Evolutionary conservation across 305 asterid genomes (phyloP), one percentile per base, ranked within the genome.

Genomic region (Rubia peregrina): DNA sequence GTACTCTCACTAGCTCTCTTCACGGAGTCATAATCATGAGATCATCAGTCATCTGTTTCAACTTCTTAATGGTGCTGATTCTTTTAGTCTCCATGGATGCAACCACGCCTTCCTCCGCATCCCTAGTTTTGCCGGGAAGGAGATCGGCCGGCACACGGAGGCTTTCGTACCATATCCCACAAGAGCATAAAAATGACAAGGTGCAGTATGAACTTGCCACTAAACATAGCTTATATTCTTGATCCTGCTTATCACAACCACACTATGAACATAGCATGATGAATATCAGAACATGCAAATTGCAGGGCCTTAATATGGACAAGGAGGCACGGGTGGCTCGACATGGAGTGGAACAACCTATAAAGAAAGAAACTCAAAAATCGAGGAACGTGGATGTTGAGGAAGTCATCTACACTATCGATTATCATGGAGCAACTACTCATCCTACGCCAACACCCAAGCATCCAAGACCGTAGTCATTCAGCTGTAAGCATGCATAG

Each of bases 391-490:
- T 41, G 79, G 72, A 70, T 4, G 63, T 8, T 33, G 75, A 75
- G 68, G 75, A 57, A 56, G 62, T 75, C 59, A 55, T 70, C 36
- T 75, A 75, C 68, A 71, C 51, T 56, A 70, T 75, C 48, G 79
- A 75, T 43, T 75, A 75, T 70, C 79, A 62, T 12, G 79, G 72
- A 33, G 79, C 79, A 30, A 75, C 75, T 40, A 75, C 75, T 38
- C 79, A 75, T 57, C 79, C 79, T 33, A 70, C 72, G 30, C 79
- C 79, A 6, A 56, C 79, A 2, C 79, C 79, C 51, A 75, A 65
- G 74, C 79, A 75, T 70, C 71, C 72, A 40, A 42, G 13, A n/a
- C 79, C 75, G 3, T 64, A 75, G 75, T n/a, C 36, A 70, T 43
- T 30, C 61, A 33, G n/a, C 64, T 30, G 53, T 17, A 21, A 30